These are phyloP conservation scores for Sarocladiaceae sp. DNA, from an alignment of 2,329 filamentous ascomycete species.

Conservation along the genomic window DNA sequence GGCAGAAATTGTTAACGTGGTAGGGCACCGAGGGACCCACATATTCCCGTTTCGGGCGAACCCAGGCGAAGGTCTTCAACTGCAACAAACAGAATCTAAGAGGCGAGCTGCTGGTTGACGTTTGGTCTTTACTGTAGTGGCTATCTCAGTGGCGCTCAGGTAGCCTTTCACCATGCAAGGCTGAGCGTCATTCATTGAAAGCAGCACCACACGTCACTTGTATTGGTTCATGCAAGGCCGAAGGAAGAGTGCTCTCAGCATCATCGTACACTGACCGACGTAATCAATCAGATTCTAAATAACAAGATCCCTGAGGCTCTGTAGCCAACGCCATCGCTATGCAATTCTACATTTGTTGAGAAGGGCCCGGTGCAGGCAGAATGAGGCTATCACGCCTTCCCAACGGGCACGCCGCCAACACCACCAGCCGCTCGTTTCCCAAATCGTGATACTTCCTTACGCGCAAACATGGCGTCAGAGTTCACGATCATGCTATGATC, in stretches of 20 bases:
- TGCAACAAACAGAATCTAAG: background rate
- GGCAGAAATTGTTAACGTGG: constrained; percentile 10
- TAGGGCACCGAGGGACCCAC: constrained; percentile 2
- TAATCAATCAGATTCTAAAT: no score
- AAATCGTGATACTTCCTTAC: constrained; percentile 48
- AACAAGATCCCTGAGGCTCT: background rate
- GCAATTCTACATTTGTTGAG: constrained; percentile 13
- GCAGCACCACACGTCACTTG: no score
- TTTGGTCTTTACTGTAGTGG: no score
- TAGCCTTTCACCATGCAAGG: background rate
- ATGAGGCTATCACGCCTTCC: background rate
- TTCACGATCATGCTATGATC: constrained; percentile 65
- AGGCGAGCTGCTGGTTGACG: background rate
- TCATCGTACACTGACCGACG: no score
- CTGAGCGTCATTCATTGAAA: no score
- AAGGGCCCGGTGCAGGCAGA: constrained; percentile 14
- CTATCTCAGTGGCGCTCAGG: no score
- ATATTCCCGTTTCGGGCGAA: background rate
- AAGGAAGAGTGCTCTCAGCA: no score
- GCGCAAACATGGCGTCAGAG: constrained; percentile 45
- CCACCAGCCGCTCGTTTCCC: constrained; percentile 31
- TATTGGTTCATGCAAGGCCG: no score
- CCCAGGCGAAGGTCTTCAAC: background rate
- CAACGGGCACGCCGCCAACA: background rate
- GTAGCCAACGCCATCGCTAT: constrained; percentile 6